Evolutionary conservation across 108 stramenopile genomes (phyloP).

Genomic region (Asterionellopsis glacialis): DNA sequence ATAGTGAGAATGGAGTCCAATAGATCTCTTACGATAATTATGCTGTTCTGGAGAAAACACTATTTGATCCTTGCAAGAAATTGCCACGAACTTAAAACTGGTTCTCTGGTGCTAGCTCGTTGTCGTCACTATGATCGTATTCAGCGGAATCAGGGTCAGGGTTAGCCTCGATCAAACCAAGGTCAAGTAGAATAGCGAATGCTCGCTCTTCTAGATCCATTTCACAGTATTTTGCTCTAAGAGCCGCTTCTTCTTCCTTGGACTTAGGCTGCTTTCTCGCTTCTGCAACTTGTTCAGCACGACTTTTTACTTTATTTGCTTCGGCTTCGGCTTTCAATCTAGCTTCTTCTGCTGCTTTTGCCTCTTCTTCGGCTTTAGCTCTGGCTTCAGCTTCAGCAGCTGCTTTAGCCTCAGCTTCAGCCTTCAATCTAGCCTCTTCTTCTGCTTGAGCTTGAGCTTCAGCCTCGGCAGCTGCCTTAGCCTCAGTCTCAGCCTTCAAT

Average conservation of each 20-base stretch:
- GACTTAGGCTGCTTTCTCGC: slow-evolving; percentile 2
- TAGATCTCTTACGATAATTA: no score
- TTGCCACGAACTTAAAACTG: no score
- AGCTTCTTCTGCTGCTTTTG: neutral
- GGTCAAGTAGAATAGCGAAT: slow-evolving; percentile 28
- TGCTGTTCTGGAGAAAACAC: no score
- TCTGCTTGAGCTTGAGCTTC: slow-evolving; percentile 2
- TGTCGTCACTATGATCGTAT: neutral
- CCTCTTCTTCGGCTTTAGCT: neutral
- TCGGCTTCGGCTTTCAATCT: slow-evolving; percentile 1
- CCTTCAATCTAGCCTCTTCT: neutral
- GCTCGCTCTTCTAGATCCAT: slow-evolving; percentile 41
- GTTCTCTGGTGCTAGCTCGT: no score
- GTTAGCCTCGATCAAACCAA: slow-evolving; percentile 12
- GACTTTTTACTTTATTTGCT: slow-evolving; percentile 14
- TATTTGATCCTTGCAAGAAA: no score
- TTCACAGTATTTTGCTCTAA: slow-evolving; percentile 19
- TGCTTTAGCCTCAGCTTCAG: neutral
- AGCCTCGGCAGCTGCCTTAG: slow-evolving; percentile 18
- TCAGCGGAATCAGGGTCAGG: slow-evolving; percentile 1
- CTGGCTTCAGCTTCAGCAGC: neutral
- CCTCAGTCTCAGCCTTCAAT: slow-evolving; percentile 6
- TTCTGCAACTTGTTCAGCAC: slow-evolving; percentile 4
- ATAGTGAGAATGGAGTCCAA: no score
- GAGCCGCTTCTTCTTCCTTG: neutral